phyloP scores from a whole-genome alignment of 768 basidiomycete genomes.

The Hygrophoropsis aurantiaca region DNA sequence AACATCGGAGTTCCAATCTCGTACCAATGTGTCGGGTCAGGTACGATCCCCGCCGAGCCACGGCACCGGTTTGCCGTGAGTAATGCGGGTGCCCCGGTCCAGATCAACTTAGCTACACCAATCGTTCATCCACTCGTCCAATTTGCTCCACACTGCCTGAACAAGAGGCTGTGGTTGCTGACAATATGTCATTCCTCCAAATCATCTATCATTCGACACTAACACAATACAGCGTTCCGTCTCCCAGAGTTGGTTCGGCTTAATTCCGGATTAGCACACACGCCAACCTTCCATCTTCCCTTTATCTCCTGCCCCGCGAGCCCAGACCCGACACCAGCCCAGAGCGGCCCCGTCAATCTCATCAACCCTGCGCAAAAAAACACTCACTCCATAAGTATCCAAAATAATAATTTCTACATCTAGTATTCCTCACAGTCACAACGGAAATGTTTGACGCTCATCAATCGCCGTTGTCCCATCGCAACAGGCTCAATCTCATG shows the following conservation, averaged over 20 bases:
- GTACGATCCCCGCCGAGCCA: constrained; percentile 33
- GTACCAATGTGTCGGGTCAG: constrained; percentile 25
- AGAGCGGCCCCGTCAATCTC: background rate
- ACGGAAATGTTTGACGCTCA: too few relatives aligned
- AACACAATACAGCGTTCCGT: too few relatives aligned
- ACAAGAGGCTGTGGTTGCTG: background rate
- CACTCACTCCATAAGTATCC: background rate
- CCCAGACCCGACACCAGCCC: constrained; percentile 4
- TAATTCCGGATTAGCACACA: background rate
- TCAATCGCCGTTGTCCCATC: background rate
- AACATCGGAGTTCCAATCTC: constrained; percentile 29
- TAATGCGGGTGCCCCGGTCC: too few relatives aligned
- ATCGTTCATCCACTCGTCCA: too few relatives aligned
- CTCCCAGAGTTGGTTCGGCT: too few relatives aligned
- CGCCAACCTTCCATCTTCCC: constrained; percentile 3
- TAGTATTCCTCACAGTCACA: too few relatives aligned
- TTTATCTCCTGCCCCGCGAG: constrained; percentile 5
- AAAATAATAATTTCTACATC: background rate
- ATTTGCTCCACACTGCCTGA: background rate
- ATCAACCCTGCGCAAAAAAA: background rate
- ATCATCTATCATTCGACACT: background rate
- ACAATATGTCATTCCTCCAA: too few relatives aligned
- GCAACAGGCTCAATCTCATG: too few relatives aligned
- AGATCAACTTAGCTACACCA: too few relatives aligned
- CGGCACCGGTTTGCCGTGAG: constrained; percentile 27